Evolutionary conservation across 2,329 filamentous ascomycete genomes (phyloP).

Genomic region (Aspergillus pseudoterreus): DNA sequence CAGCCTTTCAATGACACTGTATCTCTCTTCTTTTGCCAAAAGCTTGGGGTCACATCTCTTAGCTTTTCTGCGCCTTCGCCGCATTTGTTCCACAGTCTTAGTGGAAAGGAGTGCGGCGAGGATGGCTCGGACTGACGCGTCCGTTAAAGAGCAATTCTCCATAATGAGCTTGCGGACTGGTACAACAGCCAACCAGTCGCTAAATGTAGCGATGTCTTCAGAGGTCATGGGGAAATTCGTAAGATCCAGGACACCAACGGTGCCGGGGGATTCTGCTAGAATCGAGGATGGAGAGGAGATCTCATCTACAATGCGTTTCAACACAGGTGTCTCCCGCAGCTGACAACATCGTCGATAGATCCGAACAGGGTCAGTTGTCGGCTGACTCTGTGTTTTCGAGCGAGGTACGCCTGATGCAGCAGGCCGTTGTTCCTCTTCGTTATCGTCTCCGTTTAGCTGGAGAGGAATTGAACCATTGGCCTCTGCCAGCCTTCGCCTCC

Average conservation of each 20-base stretch:
- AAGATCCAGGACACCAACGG: constrained; percentile 77
- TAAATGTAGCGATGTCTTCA: constrained; percentile 78
- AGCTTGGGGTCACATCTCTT: constrained; percentile 35
- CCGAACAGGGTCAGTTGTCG: constrained; percentile 84
- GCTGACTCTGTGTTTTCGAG: constrained; percentile 59
- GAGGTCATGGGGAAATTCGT: constrained; percentile 80
- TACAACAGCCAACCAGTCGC: constrained; percentile 91
- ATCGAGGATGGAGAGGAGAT: constrained; percentile 68
- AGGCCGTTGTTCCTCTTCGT: constrained; percentile 53
- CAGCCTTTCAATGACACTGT: constrained; percentile 78
- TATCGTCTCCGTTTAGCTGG: constrained; percentile 69
- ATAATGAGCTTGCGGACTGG: constrained; percentile 82
- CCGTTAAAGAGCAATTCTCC: constrained; percentile 80
- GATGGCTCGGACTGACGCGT: constrained; percentile 82
- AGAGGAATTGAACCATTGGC: constrained; percentile 83
- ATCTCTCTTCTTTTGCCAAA: constrained; percentile 29
- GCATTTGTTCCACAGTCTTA: constrained; percentile 60
- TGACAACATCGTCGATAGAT: constrained; percentile 96
- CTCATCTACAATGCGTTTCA: constrained; percentile 89
- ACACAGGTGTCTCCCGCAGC: constrained; percentile 82
- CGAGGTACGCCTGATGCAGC: constrained; percentile 29
- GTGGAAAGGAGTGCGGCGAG: constrained; percentile 81
- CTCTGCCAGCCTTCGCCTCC: constrained; percentile 77
- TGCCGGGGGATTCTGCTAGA: constrained; percentile 62
- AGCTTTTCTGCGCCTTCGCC: constrained; percentile 43